Evolutionary conservation across 202 grass and related monocot genomes (phyloP).

Genomic region (Setaria viridis): DNA sequence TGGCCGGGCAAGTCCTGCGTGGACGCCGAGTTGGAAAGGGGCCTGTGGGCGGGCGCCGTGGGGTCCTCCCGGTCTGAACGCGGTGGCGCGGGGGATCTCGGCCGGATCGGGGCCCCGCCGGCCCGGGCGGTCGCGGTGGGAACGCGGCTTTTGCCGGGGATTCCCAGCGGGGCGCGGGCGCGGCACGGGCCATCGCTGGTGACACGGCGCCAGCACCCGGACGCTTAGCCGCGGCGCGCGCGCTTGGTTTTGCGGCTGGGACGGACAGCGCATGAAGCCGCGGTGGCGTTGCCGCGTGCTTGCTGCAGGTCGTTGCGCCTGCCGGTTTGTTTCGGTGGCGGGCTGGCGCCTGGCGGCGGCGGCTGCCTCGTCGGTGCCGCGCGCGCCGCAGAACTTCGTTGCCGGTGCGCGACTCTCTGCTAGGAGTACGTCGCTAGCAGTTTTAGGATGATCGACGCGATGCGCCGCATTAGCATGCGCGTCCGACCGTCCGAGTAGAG

Average conservation of each 20-base stretch:
- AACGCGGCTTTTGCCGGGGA: conserved; percentile 57
- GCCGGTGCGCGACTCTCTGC: neutral
- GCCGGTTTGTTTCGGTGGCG: conserved; percentile 10
- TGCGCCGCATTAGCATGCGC: neutral
- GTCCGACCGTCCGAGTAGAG: neutral
- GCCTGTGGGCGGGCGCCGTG: neutral
- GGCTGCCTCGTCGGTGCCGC: neutral
- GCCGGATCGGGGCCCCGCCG: too few species aligned
- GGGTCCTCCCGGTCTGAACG: conserved; percentile 42
- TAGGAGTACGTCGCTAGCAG: neutral
- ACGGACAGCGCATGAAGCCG: neutral
- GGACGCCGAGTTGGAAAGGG: conserved; percentile 31
- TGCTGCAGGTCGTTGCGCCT: neutral
- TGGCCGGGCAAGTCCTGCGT: conserved; percentile 35
- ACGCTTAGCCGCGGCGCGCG: conserved; percentile 33
- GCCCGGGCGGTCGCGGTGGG: conserved; percentile 36
- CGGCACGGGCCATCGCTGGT: neutral
- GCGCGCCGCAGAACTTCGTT: neutral
- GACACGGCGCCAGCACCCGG: neutral
- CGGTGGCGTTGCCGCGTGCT: conserved; percentile 23
- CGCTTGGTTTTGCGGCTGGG: conserved; percentile 12
- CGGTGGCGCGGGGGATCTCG: conserved; percentile 35
- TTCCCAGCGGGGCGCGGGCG: conserved; percentile 27
- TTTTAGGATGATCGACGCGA: neutral
- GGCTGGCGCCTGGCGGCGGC: neutral